phyloP scores from a whole-genome alignment of 192 early-diverging fungal genomes.

The Mycoemilia scoparia region DNA sequence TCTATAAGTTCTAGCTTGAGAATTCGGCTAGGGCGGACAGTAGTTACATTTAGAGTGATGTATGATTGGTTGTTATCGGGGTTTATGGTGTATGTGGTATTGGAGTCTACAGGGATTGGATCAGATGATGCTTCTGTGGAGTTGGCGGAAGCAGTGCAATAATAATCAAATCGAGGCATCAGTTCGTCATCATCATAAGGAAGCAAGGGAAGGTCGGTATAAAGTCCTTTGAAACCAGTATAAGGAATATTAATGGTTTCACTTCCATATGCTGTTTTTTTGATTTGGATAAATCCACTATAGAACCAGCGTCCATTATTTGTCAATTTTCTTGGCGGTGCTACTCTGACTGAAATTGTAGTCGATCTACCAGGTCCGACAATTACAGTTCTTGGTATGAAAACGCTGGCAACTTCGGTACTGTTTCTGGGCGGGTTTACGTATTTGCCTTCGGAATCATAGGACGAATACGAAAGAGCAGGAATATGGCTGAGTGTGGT shows the following conservation, averaged over 20 bases:
- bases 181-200: constrained; percentile 3
- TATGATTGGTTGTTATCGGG: background rate
- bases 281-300: constrained; percentile 20
- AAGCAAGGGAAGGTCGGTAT: constrained; percentile 8
- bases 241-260: constrained; percentile 10
- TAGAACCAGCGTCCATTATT: constrained; percentile 25
- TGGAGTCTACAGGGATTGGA: constrained; percentile 6
- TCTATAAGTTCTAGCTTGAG: constrained; percentile 7
- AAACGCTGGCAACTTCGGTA: constrained; percentile 2
- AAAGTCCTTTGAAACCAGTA: constrained; percentile 26
- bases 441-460: constrained; percentile 4
- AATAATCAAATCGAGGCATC: too few relatives aligned
- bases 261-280: constrained; percentile 9
- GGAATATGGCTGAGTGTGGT: constrained; percentile 13
- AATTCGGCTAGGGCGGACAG: constrained; percentile 11
- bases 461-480: constrained; percentile 4
- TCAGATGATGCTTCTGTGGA: too few relatives aligned
- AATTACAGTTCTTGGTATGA: background rate
- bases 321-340: constrained; percentile 11
- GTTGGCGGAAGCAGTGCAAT: too few relatives aligned
- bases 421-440: background rate
- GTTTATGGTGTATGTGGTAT: background rate
- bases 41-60: background rate
- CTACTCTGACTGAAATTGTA: constrained; percentile 7
- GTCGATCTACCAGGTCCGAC: constrained; percentile 12